phyloP scores from a whole-genome alignment of 164 flowering plant species.

The Piper longum region DNA sequence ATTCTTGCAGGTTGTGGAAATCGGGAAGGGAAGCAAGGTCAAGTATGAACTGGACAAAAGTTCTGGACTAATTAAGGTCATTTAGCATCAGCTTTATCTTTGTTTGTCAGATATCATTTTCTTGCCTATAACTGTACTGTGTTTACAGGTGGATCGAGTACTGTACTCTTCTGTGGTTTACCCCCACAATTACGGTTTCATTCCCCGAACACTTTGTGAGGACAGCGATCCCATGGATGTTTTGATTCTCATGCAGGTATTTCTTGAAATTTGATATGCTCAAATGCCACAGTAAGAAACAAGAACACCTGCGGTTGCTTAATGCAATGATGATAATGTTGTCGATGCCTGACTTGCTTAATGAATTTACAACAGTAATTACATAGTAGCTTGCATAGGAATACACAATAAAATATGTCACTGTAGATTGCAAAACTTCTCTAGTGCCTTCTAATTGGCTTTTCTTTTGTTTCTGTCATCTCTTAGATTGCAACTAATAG shows the following conservation, averaged over 20 bases:
- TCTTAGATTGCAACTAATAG: no score
- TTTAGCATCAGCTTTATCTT: constrained; percentile 1
- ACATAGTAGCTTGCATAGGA: no score
- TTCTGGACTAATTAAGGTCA: constrained; percentile 80
- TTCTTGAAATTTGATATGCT: neutral
- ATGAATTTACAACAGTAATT: no score
- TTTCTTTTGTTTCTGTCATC: no score
- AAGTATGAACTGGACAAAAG: constrained; percentile 95
- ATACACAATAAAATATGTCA: no score
- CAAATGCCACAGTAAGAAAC: neutral
- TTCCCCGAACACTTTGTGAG: constrained; percentile 86
- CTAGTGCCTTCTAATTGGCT: no score
- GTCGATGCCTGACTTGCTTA: neutral
- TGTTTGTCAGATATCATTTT: neutral
- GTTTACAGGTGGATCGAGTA: constrained; percentile 72
- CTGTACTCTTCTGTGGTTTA: constrained; percentile 88
- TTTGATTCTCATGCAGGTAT: constrained; percentile 79
- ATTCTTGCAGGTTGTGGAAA: constrained; percentile 71
- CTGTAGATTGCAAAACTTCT: no score
- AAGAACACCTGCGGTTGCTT: neutral
- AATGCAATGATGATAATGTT: no score
- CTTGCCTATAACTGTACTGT: neutral
- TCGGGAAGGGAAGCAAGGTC: constrained; percentile 86
- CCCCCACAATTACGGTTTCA: constrained; percentile 95
- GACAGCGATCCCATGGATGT: constrained; percentile 90